Base-by-base conservation (phyloP, 495 filamentous ascomycete species). In the Podospora bellae-mahoneyi region DNA sequence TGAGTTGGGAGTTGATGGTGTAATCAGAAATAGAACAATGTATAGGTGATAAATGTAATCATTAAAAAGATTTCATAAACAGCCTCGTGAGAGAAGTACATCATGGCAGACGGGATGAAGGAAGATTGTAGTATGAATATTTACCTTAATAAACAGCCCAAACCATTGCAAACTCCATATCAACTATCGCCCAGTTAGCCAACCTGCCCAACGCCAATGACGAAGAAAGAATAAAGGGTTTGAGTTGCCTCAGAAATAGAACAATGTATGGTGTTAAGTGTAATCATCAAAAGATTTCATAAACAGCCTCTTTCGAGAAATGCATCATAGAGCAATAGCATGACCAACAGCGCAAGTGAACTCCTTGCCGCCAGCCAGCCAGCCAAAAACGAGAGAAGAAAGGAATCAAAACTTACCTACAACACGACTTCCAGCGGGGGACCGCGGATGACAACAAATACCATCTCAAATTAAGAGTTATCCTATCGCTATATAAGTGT, bases 1-100 rank as follows among this genome's bases (percentile, higher is more conserved):
- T 58, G 23, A 58, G 55, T 20, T 3, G 13, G 20, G n/a, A 58
- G n/a, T 58, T 19, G n/a, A 13, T 15, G 55, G 23, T 26, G 15
- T 4, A 13, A 7, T 58, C 55, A 58, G 55, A 58, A 58, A 58
- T 58, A 58, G 55, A 58, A 58, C 55, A 58, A 58, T 58, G 55
- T 58, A 58, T 58, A 58, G 62, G 69, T 64, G 60, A 65, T 67
- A 23, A 65, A 61, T 67, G 60, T 66, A 67, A 71, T 71, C 65
- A 71, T 71, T 3, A 59, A 27, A 39, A 23, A 58, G 39, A 71
- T 67, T 19, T 70, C 69, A 71, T 71, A 68, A 71, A 71, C 69
- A 71, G 69, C 69, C 69, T 71, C 69, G 64, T 71, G 39, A 39
- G 64, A 68, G 66, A 68, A 61, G 53, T 28, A 58, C 69, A 70